phyloP scores from a whole-genome alignment of 768 basidiomycete genomes.

The Nidula microcarpa region DNA sequence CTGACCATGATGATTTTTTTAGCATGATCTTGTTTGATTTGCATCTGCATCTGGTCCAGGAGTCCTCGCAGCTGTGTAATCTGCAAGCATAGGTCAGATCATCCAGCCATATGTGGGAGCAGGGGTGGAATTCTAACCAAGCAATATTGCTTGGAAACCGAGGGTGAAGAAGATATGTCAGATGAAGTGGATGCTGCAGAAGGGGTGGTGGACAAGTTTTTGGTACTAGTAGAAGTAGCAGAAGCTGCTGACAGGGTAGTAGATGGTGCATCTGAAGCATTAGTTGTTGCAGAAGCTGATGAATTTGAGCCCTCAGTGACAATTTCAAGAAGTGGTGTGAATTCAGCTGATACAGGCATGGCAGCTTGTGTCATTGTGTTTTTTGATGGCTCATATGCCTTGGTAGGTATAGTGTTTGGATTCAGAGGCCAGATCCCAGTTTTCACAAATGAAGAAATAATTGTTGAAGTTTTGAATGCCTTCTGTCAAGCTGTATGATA shows the following conservation, averaged over 20 bases:
- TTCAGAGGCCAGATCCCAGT: conserved; percentile 26
- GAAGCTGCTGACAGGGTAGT: background rate
- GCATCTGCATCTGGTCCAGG: conserved; percentile 5
- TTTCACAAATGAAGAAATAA: conserved; percentile 21
- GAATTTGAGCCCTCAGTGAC: no score
- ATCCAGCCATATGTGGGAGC: conserved; percentile 5
- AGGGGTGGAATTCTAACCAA: conserved; percentile 6
- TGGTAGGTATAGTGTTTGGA: conserved; percentile 10
- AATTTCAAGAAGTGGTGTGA: conserved; percentile 8
- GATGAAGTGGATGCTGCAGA: conserved; percentile 1
- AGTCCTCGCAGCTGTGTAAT: conserved; percentile 9
- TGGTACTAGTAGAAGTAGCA: conserved; percentile 2
- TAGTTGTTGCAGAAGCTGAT: no score
- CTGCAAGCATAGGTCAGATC: conserved; percentile 3
- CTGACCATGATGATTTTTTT: conserved; percentile 19
- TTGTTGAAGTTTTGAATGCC: conserved; percentile 21
- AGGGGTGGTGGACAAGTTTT: no score
- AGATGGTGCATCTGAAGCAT: background rate
- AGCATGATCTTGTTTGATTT: conserved; percentile 16
- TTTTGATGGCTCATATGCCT: conserved; percentile 16
- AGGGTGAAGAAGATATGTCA: background rate
- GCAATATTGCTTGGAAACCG: background rate
- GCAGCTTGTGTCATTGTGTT: conserved; percentile 20
- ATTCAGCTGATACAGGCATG: conserved; percentile 13
- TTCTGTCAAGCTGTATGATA: conserved; percentile 16